Conservation (phyloP, 2,329 filamentous ascomycete genomes). For the Penicillium sp. region DNA sequence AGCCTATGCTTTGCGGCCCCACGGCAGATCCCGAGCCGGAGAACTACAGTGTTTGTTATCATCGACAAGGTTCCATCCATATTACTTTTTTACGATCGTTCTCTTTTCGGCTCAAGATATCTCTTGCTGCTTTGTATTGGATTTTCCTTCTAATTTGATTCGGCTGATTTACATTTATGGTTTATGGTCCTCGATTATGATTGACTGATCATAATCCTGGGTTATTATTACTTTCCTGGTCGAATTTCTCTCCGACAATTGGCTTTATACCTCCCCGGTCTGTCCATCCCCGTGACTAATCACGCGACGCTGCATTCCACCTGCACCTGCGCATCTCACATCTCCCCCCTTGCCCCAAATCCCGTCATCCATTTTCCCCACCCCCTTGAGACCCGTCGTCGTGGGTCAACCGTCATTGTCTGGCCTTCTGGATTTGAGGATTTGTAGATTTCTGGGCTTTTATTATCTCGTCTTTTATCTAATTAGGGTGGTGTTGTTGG, state of each 20-base stretch:
- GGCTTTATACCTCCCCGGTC: conserved; percentile 8
- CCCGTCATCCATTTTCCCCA: conserved; percentile 1
- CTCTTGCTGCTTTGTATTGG: background rate
- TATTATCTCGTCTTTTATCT: conserved; percentile 2
- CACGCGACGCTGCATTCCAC: conserved; percentile 24
- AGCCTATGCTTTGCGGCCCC: background rate
- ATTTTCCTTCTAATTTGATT: background rate
- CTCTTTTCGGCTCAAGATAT: background rate
- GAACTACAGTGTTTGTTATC: background rate
- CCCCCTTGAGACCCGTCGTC: conserved; percentile 7
- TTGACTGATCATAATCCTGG: conserved; percentile 1
- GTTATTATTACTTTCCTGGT: background rate
- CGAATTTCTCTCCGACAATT: background rate
- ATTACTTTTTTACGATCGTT: conserved; percentile 3
- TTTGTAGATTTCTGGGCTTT: background rate
- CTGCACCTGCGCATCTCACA: conserved; percentile 11
- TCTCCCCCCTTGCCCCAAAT: conserved; percentile 8
- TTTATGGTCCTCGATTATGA: conserved; percentile 1
- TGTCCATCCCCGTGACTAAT: conserved; percentile 30
- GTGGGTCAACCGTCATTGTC: conserved; percentile 8
- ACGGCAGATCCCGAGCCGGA: conserved; percentile 21
- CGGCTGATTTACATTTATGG: background rate
- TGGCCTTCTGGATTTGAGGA: background rate
- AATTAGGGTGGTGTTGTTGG: conserved; percentile 1
- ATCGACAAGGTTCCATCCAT: background rate